Conservation (phyloP, 2,329 filamentous ascomycete genomes). For the Talaromyces sp. region DNA sequence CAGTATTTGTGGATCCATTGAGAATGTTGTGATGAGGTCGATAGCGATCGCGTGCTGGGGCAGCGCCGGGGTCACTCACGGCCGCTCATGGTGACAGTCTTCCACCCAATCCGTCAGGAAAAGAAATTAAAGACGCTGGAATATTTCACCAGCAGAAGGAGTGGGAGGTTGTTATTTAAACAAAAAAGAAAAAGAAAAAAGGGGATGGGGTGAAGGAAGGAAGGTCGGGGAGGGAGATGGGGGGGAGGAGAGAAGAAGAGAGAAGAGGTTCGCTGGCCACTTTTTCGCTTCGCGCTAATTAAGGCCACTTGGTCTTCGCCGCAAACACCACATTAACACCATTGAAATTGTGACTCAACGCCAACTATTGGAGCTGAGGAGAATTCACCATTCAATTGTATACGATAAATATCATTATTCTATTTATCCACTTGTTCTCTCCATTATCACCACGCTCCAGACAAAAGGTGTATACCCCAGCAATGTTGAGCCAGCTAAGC, state of each 20-base stretch:
- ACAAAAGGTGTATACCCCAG: conserved; percentile 12
- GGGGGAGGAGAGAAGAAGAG: conserved; percentile 27
- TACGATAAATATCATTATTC: not conserved
- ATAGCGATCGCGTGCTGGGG: conserved; percentile 34
- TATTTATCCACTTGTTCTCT: not conserved
- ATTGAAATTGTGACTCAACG: conserved; percentile 17
- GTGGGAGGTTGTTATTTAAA: conserved; percentile 26
- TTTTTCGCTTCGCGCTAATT: conserved; percentile 43
- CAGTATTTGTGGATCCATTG: conserved; percentile 34
- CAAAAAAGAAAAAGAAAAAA: conserved; percentile 28
- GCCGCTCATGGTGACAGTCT: conserved; percentile 59
- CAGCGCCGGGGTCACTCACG: conserved; percentile 49
- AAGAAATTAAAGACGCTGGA: conserved; percentile 35
- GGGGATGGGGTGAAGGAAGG: conserved; percentile 22
- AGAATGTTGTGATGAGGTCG: conserved; percentile 14
- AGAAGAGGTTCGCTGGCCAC: conserved; percentile 39
- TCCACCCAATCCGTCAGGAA: conserved; percentile 35
- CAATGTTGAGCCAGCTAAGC: conserved; percentile 12
- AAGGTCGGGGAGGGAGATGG: conserved; percentile 26
- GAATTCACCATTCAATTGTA: not conserved
- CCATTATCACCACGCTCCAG: not conserved
- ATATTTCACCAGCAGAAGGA: conserved; percentile 39
- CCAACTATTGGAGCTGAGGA: not conserved
- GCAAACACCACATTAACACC: conserved; percentile 13
- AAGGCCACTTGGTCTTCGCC: conserved; percentile 43